A percentile compares a stretch with the other conserved stretches of the same genome.
Conservation (phyloP, 345 rosid species). For the Brassica juncea region DNA sequence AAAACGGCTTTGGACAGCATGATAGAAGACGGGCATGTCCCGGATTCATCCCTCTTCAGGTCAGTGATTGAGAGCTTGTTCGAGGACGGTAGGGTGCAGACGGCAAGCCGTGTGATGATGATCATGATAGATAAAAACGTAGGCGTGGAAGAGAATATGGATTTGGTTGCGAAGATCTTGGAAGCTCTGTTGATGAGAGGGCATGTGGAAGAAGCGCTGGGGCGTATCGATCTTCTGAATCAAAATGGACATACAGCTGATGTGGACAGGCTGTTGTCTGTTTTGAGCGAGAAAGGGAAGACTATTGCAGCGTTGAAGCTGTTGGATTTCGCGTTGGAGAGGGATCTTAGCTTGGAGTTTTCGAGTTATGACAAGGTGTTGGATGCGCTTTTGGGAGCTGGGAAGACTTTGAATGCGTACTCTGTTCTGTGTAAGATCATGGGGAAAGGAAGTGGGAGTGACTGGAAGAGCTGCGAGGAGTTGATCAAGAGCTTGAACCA, state of each 20-base stretch:
- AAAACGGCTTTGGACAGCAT: conserved; percentile 82
- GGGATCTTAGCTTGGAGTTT: conserved; percentile 58
- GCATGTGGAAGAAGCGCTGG: conserved; percentile 88
- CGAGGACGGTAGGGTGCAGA: conserved; percentile 88
- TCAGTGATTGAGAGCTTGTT: conserved; percentile 83
- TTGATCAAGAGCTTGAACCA: conserved; percentile 74
- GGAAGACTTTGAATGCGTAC: conserved; percentile 89
- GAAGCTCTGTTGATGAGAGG: conserved; percentile 90
- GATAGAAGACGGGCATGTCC: conserved; percentile 79
- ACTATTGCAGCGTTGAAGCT: conserved; percentile 82
- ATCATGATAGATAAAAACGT: conserved; percentile 81
- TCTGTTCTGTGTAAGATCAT: conserved; percentile 75
- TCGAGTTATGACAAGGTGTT: conserved; percentile 77
- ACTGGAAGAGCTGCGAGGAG: conserved; percentile 72
- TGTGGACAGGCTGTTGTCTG: conserved; percentile 61
- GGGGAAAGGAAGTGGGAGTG: conserved; percentile 67
- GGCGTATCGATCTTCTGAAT: conserved; percentile 73
- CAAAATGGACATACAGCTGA: conserved; percentile 53
- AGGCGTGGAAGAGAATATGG: conserved; percentile 75
- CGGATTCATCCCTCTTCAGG: conserved; percentile 66
- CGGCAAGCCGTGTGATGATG: conserved; percentile 90
- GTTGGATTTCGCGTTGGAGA: conserved; percentile 70
- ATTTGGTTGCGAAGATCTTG: conserved; percentile 70
- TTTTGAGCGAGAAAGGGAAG: conserved; percentile 76
- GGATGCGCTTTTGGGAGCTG: conserved; percentile 77